Evolutionary conservation across 192 early-diverging fungal species (phyloP), one percentile per base, ranked within the genome.

Genomic region (Jimgerdemannia flammicorona): DNA sequence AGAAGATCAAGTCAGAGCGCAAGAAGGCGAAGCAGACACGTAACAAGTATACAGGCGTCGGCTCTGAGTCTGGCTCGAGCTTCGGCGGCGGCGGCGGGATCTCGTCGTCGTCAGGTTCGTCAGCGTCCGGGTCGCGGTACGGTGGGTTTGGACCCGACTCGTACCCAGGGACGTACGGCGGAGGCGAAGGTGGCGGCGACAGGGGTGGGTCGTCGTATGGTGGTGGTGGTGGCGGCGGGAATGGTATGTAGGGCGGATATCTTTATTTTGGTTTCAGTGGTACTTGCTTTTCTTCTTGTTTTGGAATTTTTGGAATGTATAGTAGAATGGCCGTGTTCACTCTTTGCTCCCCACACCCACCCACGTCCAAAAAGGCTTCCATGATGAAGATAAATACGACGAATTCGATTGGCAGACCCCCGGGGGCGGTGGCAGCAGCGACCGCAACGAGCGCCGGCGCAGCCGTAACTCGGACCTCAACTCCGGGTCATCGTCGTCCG

Each of bases 11-110:
- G 44, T 86, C 86, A 10, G 97, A 99, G 79, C 90, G 97, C 17
- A 90, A 91, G 76, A 97, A 94, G 75, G 95, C 97, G 20, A 93
- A 92, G 78, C 90, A 91, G 39, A 99, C 95, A 9, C 19, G 67
- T 40, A 68, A 68, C 18, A 68, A 68, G 18, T 68, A 96, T 76
- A 90, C 86, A 2, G 93, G 94, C 40, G 92, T 93, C 17, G 84
- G 90, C 4, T 89, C 88, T 8, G 88, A 87, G 14, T 78, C 82
- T 49, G 70, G 77, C 54, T 67, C 41, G 11, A 76, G 80, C 18
- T 71, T 74, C 42, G 81, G 85, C 18, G 76, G 74, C 64, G 81
- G 81, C 14, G 78, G 80, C 39, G 14, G 49, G 8, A 14, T 6
- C 14, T 59, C 14, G 6, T 59, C 49, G 49, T 59, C 49, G 6